Evolutionary conservation across 352 stramenopile genomes (phyloP).

Genomic region (Thraustochytrium striatum): DNA sequence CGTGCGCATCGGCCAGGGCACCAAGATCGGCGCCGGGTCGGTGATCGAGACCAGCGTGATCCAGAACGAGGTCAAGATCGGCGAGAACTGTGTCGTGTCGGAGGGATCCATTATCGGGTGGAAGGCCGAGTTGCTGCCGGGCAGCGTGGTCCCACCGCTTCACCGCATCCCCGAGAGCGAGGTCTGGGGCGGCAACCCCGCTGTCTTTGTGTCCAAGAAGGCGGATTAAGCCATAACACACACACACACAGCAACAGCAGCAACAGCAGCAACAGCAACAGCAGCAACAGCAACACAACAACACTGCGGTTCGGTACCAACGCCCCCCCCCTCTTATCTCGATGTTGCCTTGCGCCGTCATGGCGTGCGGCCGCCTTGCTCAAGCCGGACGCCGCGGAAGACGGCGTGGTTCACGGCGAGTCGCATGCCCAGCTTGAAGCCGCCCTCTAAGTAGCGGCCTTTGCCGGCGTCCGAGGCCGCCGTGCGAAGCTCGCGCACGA

Average conservation of each 20-base stretch:
- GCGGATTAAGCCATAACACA: slow-evolving; percentile 1
- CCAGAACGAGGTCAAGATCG: slow-evolving; percentile 5
- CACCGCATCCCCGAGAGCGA: neutral
- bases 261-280: neutral
- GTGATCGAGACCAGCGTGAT: slow-evolving; percentile 37
- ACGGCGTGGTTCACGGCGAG: slow-evolving; percentile 20
- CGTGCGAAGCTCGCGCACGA: neutral
- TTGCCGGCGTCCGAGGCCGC: neutral
- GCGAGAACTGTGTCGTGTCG: slow-evolving; percentile 43
- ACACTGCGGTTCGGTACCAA: too few species aligned
- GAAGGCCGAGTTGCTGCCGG: neutral
- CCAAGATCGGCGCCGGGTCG: slow-evolving; percentile 2
- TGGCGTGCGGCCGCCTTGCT: neutral
- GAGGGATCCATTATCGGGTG: neutral
- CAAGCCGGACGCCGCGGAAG: slow-evolving; percentile 21
- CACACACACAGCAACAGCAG: neutral
- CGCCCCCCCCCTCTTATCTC: too few species aligned
- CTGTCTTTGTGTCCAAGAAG: slow-evolving; percentile 10
- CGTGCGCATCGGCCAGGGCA: slow-evolving; percentile 7
- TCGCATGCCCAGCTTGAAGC: slow-evolving; percentile 27
- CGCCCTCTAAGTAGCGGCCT: neutral
- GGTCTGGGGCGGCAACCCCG: slow-evolving; percentile 43
- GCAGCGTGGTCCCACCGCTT: slow-evolving; percentile 21
- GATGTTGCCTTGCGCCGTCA: neutral
- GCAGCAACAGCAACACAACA: too few species aligned